These are phyloP conservation scores for Tetracladium marchalianum DNA, from an alignment of 495 filamentous ascomycete species.

Conservation along the genomic window DNA sequence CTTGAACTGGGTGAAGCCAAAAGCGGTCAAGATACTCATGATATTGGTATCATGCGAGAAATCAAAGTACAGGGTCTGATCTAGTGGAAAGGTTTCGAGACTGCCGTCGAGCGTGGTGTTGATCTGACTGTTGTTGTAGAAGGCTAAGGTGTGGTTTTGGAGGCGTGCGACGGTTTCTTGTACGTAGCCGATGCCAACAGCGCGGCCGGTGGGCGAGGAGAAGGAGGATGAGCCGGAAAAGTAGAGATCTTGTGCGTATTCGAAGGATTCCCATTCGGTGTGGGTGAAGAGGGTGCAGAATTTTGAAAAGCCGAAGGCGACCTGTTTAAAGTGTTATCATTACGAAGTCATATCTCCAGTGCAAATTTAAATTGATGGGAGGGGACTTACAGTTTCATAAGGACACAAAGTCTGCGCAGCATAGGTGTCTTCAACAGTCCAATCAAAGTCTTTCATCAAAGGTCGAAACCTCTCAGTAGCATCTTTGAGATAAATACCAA, in stretches of 20 bases:
- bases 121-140: conserved; percentile 51
- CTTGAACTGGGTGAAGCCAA: conserved; percentile 45
- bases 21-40: conserved; percentile 46
- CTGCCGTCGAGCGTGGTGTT: conserved; percentile 65
- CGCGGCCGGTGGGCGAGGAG: conserved; percentile 60
- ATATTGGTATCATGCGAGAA: conserved; percentile 89
- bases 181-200: conserved; percentile 66
- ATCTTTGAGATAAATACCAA: conserved; percentile 29
- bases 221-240: conserved; percentile 50
- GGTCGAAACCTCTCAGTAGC: conserved; percentile 37
- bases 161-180: conserved; percentile 76
- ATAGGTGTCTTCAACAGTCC: conserved; percentile 40
- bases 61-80: conserved; percentile 56
- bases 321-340: conserved; percentile 14
- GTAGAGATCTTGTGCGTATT: conserved; percentile 53
- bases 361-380: conserved; percentile 45
- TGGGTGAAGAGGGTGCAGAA: conserved; percentile 67
- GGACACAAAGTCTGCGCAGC: conserved; percentile 45
- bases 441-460: conserved; percentile 38
- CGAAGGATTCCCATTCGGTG: conserved; percentile 62
- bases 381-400: conserved; percentile 35
- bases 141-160: conserved; percentile 44
- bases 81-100: conserved; percentile 56
- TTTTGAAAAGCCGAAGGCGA: conserved; percentile 50
- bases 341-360: conserved; percentile 46